These are phyloP conservation scores for Lichina pygmaea DNA, from an alignment of 495 filamentous ascomycete genomes.

Conservation along the genomic window DNA sequence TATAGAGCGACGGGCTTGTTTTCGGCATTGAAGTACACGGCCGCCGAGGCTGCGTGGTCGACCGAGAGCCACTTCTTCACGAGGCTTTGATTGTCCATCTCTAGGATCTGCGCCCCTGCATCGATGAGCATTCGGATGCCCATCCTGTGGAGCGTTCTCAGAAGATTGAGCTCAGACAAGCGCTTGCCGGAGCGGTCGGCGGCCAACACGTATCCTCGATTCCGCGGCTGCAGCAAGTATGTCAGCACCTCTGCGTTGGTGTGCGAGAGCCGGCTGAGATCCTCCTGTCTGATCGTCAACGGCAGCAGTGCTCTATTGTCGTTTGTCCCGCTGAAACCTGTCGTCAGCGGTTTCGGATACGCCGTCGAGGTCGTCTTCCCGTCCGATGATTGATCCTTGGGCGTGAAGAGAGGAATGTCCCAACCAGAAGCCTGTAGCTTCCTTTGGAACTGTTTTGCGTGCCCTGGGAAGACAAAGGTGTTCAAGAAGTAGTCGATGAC, in stretches of 20 bases:
- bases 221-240: slow-evolving; percentile 19
- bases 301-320: slow-evolving; percentile 22
- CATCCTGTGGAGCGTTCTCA: slow-evolving; percentile 8
- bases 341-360: slow-evolving; percentile 9
- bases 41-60: slow-evolving; percentile 9
- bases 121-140: slow-evolving; percentile 21
- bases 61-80: slow-evolving; percentile 20
- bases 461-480: slow-evolving; percentile 23
- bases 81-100: slow-evolving; percentile 17
- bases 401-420: slow-evolving; percentile 16
- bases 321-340: slow-evolving; percentile 29
- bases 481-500: slow-evolving; percentile 25
- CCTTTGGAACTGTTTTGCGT: slow-evolving; percentile 23
- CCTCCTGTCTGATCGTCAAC: slow-evolving; percentile 22
- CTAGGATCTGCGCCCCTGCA: slow-evolving; percentile 22
- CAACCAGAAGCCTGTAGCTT: slow-evolving; percentile 26
- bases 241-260: slow-evolving; percentile 27
- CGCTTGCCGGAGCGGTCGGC: slow-evolving; percentile 3
- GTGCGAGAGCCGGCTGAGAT: slow-evolving; percentile 18
- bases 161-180: slow-evolving; percentile 11
- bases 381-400: background rate
- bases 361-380: background rate
- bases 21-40: slow-evolving; percentile 20
- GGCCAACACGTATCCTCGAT: slow-evolving; percentile 15
- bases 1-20: slow-evolving; percentile 21